Conservation (phyloP, 768 basidiomycete genomes). For the Psilocybe cyanescens region DNA sequence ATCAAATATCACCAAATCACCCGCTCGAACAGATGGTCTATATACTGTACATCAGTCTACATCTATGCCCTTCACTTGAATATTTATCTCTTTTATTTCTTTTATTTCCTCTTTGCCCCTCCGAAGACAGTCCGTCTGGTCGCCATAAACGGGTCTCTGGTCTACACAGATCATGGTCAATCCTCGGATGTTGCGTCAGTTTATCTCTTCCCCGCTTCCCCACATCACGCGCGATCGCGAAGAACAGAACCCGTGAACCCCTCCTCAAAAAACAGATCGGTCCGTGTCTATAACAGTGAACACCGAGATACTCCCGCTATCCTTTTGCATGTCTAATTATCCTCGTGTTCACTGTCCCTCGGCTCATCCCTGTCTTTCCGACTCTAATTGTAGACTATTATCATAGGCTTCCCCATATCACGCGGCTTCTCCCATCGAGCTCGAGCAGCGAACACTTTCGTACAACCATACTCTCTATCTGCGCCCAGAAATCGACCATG, state of each 20-base stretch:
- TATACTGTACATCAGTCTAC: no score
- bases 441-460: constrained; percentile 1
- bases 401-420: constrained; percentile 6
- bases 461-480: constrained; percentile 5
- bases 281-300: constrained; percentile 19
- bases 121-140: constrained; percentile 20
- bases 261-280: constrained; percentile 8
- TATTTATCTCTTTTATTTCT: no score
- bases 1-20: background rate
- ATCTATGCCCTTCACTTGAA: background rate
- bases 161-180: constrained; percentile 27
- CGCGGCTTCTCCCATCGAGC: constrained; percentile 3
- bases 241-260: constrained; percentile 12
- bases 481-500: constrained; percentile 3
- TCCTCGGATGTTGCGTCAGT: constrained; percentile 25
- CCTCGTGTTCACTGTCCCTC: constrained; percentile 3
- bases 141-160: constrained; percentile 16
- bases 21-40: no score
- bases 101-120: background rate
- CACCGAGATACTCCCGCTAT: constrained; percentile 22
- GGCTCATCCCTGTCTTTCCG: background rate
- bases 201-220: constrained; percentile 15
- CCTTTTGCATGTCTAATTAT: constrained; percentile 1
- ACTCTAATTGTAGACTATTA: constrained; percentile 10
- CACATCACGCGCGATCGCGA: constrained; percentile 14